phyloP scores from a whole-genome alignment of 2,329 filamentous ascomycete species.

The Fonsecaea erecta region DNA sequence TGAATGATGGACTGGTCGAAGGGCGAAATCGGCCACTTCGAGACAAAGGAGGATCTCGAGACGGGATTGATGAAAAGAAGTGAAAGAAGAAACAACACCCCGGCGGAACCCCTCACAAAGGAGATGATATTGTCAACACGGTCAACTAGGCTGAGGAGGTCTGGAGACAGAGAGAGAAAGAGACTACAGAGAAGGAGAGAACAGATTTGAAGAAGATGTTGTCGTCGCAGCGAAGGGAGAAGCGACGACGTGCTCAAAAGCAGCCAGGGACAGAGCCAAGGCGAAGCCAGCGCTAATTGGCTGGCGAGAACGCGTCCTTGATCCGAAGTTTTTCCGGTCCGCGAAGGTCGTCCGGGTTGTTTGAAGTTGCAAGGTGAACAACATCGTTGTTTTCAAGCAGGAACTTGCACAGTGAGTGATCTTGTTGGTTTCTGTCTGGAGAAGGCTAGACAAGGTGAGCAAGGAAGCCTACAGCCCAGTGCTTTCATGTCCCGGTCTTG shows the following conservation, averaged over 20 bases:
- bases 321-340: constrained; percentile 2
- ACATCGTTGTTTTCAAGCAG: not conserved
- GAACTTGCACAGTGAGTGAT: not conserved
- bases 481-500: not conserved
- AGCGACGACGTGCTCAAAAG: not conserved
- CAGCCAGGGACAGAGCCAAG: not conserved
- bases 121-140: not conserved
- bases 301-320: constrained; percentile 16
- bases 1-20: constrained; percentile 45
- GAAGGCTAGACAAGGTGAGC: not conserved
- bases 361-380: not conserved
- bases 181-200: not conserved
- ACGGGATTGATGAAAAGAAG: not conserved
- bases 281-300: constrained; percentile 17
- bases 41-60: constrained; percentile 1
- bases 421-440: not conserved
- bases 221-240: not conserved
- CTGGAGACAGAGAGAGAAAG: not conserved
- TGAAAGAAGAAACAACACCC: not conserved
- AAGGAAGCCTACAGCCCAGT: not conserved
- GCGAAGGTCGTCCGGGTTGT: not conserved
- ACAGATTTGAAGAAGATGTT: not conserved
- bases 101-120: not conserved
- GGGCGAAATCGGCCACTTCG: constrained; percentile 32
- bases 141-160: not conserved